Base-by-base conservation (phyloP, 192 early-diverging fungal genomes). In the Coemansia guatemalensis region DNA sequence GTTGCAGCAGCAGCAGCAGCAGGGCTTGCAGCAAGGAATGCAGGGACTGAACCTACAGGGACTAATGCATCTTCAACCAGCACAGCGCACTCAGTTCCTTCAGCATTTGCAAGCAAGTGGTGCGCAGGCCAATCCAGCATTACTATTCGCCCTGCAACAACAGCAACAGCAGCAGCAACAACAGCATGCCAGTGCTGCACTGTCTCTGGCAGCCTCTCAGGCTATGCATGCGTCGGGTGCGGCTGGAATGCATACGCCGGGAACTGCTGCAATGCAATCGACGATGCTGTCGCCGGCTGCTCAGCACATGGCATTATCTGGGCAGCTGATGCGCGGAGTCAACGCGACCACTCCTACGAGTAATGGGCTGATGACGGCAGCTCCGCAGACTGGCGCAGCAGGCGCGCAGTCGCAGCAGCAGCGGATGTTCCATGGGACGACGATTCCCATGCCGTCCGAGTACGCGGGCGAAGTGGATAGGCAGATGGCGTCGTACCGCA, bases 51-150 rank as follows among this genome's bases (percentile, higher is more conserved):
- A 54, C 0, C n/a, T 68, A 27, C 62, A 65, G 20, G 44, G 49
- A 17, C 24, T 79, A 24, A 20, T 41, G 6, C 8, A 56, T 5
- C 44, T 79, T 32, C n/a, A 56, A 25, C 69, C 67, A 0, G 30
- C 49, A 1, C 70, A 73, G 26, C 64, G 71, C n/a, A 21, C 26
- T 27, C 64, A 60, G 14, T 9, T 79, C 2, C 29, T 79, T 4
- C 70, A 73, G 66, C 76, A 79, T 27, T 26, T 79, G 33, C 74
- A 73, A 22, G 50, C 54, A 2, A 41, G 8, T 21, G 60, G 56
- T n/a, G 49, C 26, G 1, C 62, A 48, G n/a, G 35, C 26, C 23
- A 79, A 64, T 47, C 64, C 69, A 14, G 65, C 62, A 1, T 18
- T 78, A 26, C 3, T 62, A 6, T 9, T 62, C 33, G 64, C 60